phyloP scores from a whole-genome alignment of 139 green algal genomes.

The Axilococcus clingmanii region DNA sequence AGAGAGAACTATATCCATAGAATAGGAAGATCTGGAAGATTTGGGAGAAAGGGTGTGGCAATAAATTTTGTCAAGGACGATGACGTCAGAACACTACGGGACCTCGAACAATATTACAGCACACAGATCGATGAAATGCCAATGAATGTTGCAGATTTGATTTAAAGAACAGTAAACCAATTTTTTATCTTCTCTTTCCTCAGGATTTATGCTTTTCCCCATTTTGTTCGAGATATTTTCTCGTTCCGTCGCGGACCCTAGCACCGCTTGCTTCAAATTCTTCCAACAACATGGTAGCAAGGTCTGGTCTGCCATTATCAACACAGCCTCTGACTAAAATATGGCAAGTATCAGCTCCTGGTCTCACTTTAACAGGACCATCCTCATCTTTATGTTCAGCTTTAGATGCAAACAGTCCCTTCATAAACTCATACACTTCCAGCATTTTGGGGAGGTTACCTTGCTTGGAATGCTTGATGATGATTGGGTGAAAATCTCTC shows the following conservation, averaged over 20 bases:
- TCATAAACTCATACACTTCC: slow-evolving; percentile 32
- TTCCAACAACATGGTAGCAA: slow-evolving; percentile 11
- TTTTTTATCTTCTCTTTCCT: no score
- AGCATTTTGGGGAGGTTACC: slow-evolving; percentile 23
- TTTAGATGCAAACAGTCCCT: no score
- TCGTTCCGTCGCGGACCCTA: slow-evolving; percentile 21
- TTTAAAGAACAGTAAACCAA: slow-evolving; percentile 38
- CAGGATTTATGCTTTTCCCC: no score
- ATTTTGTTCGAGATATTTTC: slow-evolving; percentile 27
- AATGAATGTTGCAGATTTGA: slow-evolving; percentile 87
- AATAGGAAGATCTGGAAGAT: slow-evolving; percentile 88
- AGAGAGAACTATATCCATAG: slow-evolving; percentile 99
- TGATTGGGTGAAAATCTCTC: slow-evolving; percentile 18
- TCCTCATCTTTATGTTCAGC: no score
- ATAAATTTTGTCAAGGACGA: slow-evolving; percentile 98
- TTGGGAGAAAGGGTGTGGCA: slow-evolving; percentile 95
- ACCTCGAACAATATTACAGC: slow-evolving; percentile 98
- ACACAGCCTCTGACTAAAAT: slow-evolving; percentile 36
- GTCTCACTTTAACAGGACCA: slow-evolving; percentile 13
- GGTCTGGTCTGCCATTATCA: slow-evolving; percentile 21
- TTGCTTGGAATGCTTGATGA: slow-evolving; percentile 40
- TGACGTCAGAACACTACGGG: slow-evolving; percentile 87
- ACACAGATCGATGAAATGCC: slow-evolving; percentile 93
- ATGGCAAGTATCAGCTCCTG: slow-evolving; percentile 31
- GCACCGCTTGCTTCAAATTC: slow-evolving; percentile 28